Base-by-base conservation (phyloP, 768 basidiomycete genomes). In the Hericium rajendrae region DNA sequence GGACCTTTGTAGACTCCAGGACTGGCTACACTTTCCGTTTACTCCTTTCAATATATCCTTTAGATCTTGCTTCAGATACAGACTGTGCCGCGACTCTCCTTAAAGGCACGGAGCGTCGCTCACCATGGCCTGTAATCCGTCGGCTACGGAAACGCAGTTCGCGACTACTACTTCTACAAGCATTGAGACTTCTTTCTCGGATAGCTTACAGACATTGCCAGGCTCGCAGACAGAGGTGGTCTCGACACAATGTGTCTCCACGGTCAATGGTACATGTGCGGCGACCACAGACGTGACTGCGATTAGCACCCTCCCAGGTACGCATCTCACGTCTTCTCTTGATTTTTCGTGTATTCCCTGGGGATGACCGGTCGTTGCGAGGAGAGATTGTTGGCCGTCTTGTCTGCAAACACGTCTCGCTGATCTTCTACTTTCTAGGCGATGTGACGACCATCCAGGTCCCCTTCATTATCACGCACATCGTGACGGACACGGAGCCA, bases 101-200 rank as follows among this genome's bases (percentile, higher is more conserved):
- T 46, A 16, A n/a, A 20, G 20, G 43, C 43, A 2, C 2, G 20
- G 43, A 55, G 16, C 51, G 22, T 10, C 18, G n/a, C 11, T 39
- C 15, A 13, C 53, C 32, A 63, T 63, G 62, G 57, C 57, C 26
- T 63, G 62, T 50, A 41, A 18, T 28, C 46, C 53, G 3, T 46
- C 39, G 26, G 54, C 62, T 22, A 61, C 57, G 37, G 39, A 59
- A 37, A 63, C 62, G 22, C 43, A 55, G n/a, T 63, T 53, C 32
- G 13, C 51, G 38, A 63, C 60, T 15, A 22, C 49, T 22, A 61
- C 37, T 15, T 63, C 60, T 38, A 57, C 62, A 2, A 55, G 32
- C 6, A 13, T 59, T 22, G n/a, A 57, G 41, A 59, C 57, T 24
- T 56, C 57, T 2, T 54, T 48, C 48, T 54, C 62, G n/a, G 22